Evolutionary conservation across 306 rosid genomes (phyloP).

Genomic region (Pterocarpus macrocarpus): DNA sequence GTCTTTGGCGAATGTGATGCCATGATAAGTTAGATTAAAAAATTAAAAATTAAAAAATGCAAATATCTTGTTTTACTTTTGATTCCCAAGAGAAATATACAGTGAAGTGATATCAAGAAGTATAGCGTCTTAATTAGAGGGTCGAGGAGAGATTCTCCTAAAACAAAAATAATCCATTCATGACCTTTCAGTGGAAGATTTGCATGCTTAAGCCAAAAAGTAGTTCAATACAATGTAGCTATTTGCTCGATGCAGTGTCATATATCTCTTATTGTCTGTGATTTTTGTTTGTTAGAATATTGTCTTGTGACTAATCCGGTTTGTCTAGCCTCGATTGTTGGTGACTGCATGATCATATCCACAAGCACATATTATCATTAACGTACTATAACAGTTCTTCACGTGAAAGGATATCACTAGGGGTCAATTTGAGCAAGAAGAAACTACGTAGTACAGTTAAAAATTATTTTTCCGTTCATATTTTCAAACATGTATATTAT

Average conservation of each 20-base stretch:
- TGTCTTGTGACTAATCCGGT: slow-evolving; percentile 14
- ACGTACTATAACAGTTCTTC: background rate
- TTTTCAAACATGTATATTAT: too few relatives aligned
- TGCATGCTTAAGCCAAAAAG: slow-evolving; percentile 39
- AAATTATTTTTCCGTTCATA: too few relatives aligned
- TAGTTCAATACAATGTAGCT: slow-evolving; percentile 23
- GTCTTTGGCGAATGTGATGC: background rate
- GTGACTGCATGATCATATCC: background rate
- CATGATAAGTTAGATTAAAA: background rate
- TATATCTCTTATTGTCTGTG: background rate
- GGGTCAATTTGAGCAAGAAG: too few relatives aligned
- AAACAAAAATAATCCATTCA: background rate
- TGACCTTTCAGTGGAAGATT: slow-evolving; percentile 42
- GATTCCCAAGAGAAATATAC: background rate
- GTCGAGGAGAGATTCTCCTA: background rate
- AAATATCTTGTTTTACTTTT: too few relatives aligned
- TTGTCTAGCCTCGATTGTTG: background rate
- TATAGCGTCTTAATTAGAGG: background rate
- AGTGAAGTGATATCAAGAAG: background rate
- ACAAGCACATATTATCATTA: background rate
- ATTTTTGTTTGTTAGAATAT: background rate
- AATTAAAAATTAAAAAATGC: background rate
- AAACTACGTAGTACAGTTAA: too few relatives aligned
- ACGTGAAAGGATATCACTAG: too few relatives aligned
- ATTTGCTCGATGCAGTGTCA: slow-evolving; percentile 9